Conservation (phyloP, 2,329 filamentous ascomycete genomes). For the Parastagonospora nodorum region DNA sequence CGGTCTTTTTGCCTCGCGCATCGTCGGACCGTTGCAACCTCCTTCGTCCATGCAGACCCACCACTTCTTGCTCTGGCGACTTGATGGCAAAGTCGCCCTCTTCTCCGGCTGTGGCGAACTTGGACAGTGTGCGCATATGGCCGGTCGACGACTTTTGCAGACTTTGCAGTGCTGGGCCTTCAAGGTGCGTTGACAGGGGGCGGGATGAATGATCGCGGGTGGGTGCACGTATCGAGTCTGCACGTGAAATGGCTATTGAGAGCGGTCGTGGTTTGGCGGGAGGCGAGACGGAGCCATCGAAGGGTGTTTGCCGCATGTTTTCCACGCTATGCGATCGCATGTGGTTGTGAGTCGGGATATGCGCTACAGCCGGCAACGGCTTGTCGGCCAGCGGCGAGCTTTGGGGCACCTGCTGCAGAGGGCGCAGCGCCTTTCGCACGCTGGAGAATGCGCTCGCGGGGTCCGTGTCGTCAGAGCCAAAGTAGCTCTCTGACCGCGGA, state of each 20-base stretch:
- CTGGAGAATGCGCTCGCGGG: constrained; percentile 72
- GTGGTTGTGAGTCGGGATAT: constrained; percentile 27
- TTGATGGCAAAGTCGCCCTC: constrained; percentile 82
- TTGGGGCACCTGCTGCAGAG: constrained; percentile 39
- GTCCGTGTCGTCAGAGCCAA: constrained; percentile 47
- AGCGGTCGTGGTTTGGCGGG: constrained; percentile 52
- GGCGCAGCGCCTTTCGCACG: constrained; percentile 76
- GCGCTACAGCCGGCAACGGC: constrained; percentile 20
- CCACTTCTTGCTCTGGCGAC: constrained; percentile 80
- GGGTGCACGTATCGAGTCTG: constrained; percentile 45
- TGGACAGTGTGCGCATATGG: constrained; percentile 85
- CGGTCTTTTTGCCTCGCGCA: constrained; percentile 57
- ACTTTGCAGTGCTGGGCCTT: constrained; percentile 69
- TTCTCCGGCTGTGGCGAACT: constrained; percentile 74
- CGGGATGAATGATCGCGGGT: constrained; percentile 40
- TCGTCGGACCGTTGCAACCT: constrained; percentile 74
- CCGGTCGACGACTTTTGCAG: constrained; percentile 88
- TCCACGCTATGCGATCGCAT: constrained; percentile 50
- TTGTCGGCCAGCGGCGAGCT: constrained; percentile 37
- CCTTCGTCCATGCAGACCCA: constrained; percentile 82
- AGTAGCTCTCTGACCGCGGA: constrained; percentile 56
- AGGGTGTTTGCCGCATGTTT: constrained; percentile 43
- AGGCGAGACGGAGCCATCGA: constrained; percentile 51
- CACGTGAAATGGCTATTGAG: constrained; percentile 46
- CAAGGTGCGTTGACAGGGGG: constrained; percentile 41